Evolutionary conservation across 1,284 basidiomycete genomes (phyloP).

Genomic region (Irpex sp.): DNA sequence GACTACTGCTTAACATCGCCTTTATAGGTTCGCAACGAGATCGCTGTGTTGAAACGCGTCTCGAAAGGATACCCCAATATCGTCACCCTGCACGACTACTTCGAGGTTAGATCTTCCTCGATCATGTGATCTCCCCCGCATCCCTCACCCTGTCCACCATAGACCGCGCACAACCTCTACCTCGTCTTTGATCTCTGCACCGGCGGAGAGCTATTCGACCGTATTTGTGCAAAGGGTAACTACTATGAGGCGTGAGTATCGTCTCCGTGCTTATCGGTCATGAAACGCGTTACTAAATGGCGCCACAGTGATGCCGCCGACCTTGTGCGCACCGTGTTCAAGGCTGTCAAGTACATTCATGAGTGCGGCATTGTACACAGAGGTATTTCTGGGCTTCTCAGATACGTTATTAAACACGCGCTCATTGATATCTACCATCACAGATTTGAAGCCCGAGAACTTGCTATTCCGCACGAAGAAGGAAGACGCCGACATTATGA

Average conservation of each 20-base stretch:
- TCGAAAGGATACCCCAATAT: conserved; percentile 90
- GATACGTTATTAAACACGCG: neutral
- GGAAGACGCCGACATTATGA: conserved; percentile 93
- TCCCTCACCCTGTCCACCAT: neutral
- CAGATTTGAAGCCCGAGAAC: conserved; percentile 97
- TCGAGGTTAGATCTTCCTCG: conserved; percentile 63
- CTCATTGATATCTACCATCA: neutral
- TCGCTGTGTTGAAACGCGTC: conserved; percentile 90
- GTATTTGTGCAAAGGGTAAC: conserved; percentile 96
- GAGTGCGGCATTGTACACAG: conserved; percentile 94
- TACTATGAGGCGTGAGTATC: conserved; percentile 87
- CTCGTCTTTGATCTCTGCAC: conserved; percentile 97
- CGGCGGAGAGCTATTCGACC: conserved; percentile 96
- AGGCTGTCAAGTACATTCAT: conserved; percentile 91
- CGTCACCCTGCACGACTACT: conserved; percentile 94
- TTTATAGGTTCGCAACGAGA: conserved; percentile 90
- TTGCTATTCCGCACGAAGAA: conserved; percentile 88
- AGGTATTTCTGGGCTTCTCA: conserved; percentile 40
- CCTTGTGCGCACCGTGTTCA: conserved; percentile 85
- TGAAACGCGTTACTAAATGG: neutral
- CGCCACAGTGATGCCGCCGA: conserved; percentile 78
- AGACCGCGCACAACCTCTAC: conserved; percentile 93
- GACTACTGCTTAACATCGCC: neutral
- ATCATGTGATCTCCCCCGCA: neutral
- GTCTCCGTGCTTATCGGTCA: conserved; percentile 2